These are phyloP conservation scores for Rhizopogon sp. DNA, from an alignment of 768 basidiomycete genomes.

Conservation along the genomic window DNA sequence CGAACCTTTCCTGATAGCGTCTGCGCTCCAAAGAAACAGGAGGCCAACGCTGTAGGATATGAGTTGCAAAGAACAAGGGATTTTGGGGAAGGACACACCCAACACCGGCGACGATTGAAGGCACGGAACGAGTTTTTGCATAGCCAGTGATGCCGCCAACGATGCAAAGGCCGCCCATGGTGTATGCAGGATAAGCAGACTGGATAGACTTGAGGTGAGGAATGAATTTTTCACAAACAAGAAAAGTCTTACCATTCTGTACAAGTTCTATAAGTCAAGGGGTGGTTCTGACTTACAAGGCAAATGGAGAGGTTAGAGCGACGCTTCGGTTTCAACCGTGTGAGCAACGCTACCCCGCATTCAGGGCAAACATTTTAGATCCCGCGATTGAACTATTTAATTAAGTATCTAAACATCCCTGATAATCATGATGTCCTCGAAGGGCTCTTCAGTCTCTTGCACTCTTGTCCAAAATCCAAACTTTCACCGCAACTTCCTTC, in stretches of 20 bases:
- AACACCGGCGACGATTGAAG: conserved; percentile 79
- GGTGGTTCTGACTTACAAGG: no score
- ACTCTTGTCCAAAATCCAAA: conserved; percentile 3
- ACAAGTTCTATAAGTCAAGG: no score
- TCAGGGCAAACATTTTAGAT: no score
- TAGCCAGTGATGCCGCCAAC: conserved; percentile 75
- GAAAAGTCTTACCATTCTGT: background rate
- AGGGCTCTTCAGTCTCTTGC: conserved; percentile 16
- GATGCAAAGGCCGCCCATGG: conserved; percentile 72
- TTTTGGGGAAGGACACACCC: conserved; percentile 40
- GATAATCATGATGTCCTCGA: no score
- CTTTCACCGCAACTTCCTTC: conserved; percentile 3
- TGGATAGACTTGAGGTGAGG: conserved; percentile 18
- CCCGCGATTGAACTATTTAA: no score
- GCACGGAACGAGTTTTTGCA: conserved; percentile 67
- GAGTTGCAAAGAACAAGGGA: background rate
- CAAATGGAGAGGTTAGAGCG: background rate
- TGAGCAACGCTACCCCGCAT: no score
- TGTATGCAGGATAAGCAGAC: conserved; percentile 80
- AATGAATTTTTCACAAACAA: background rate
- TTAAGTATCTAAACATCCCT: no score
- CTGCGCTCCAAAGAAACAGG: conserved; percentile 76
- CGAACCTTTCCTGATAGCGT: conserved; percentile 67
- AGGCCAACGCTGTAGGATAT: conserved; percentile 56
- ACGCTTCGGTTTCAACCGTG: no score